Evolutionary conservation across 495 filamentous ascomycete genomes (phyloP).

Genomic region (Talaromyces nanjingensis): DNA sequence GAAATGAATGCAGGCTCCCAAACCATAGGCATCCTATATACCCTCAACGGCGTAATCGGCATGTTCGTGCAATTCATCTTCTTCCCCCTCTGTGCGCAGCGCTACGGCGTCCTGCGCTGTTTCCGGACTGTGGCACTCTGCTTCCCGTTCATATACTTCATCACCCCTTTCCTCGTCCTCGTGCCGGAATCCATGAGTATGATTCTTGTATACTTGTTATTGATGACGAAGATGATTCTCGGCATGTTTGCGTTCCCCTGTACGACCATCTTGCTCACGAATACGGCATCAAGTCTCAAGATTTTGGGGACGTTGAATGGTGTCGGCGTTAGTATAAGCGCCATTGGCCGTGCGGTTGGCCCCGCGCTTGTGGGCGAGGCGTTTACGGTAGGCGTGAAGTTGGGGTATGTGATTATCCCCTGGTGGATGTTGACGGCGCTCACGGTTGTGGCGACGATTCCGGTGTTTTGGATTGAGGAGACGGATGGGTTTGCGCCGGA

Average conservation of each 20-base stretch:
- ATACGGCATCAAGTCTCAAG: slow-evolving; percentile 65
- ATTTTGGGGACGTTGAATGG: slow-evolving; percentile 88
- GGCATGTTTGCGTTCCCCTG: slow-evolving; percentile 82
- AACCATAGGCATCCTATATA: slow-evolving; percentile 71
- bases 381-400: slow-evolving; percentile 64
- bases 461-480: slow-evolving; percentile 66
- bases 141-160: slow-evolving; percentile 8
- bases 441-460: slow-evolving; percentile 54
- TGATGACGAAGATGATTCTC: slow-evolving; percentile 62
- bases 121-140: slow-evolving; percentile 45
- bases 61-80: slow-evolving; percentile 72
- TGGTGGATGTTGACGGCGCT: slow-evolving; percentile 69
- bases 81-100: slow-evolving; percentile 63
- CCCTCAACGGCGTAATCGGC: slow-evolving; percentile 62
- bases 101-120: slow-evolving; percentile 64
- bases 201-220: slow-evolving; percentile 40
- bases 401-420: slow-evolving; percentile 64
- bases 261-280: slow-evolving; percentile 83
- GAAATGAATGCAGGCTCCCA: slow-evolving; percentile 38
- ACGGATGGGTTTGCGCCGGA: slow-evolving; percentile 59
- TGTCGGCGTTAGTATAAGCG: slow-evolving; percentile 70
- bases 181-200: slow-evolving; percentile 19
- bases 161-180: slow-evolving; percentile 21
- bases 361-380: slow-evolving; percentile 59
- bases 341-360: slow-evolving; percentile 68